Conservation (phyloP, 371 early-diverging fungal genomes). For the Blastocladiella emersonii region DNA sequence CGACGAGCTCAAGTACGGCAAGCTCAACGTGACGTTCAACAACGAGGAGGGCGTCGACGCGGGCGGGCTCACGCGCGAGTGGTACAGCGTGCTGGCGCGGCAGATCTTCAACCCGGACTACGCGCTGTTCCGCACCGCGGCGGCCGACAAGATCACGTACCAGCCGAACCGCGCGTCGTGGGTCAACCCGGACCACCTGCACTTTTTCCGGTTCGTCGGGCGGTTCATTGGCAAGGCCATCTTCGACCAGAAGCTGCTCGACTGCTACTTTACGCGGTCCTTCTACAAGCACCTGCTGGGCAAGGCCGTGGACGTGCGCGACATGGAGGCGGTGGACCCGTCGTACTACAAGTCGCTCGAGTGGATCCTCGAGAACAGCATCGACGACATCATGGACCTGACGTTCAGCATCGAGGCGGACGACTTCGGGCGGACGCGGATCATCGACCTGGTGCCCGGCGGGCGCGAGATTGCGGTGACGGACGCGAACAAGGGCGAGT, state of each 20-base stretch:
- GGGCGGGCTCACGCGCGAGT: constrained; percentile 97
- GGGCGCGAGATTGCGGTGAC: constrained; percentile 89
- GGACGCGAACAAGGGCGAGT: constrained; percentile 93
- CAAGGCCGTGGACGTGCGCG: constrained; percentile 79
- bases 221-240: constrained; percentile 98
- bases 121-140: constrained; percentile 91
- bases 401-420: constrained; percentile 91
- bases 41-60: constrained; percentile 98
- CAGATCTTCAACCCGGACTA: constrained; percentile 99
- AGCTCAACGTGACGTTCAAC: constrained; percentile 85
- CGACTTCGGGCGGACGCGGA: constrained; percentile 75
- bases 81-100: constrained; percentile 90
- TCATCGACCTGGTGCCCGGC: constrained; percentile 75
- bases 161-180: constrained; percentile 91
- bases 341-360: constrained; percentile 92
- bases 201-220: constrained; percentile 97
- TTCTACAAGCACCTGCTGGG: constrained; percentile 96
- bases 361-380: constrained; percentile 96
- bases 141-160: constrained; percentile 88
- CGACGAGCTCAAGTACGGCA: constrained; percentile 84
- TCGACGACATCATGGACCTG: constrained; percentile 85
- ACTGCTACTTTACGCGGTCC: constrained; percentile 93
- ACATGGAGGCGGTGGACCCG: constrained; percentile 95
- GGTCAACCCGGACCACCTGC: constrained; percentile 90
- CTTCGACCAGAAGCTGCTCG: constrained; percentile 84